Evolutionary conservation across 768 basidiomycete species (phyloP).

Genomic region (Termitomyces sp.): DNA sequence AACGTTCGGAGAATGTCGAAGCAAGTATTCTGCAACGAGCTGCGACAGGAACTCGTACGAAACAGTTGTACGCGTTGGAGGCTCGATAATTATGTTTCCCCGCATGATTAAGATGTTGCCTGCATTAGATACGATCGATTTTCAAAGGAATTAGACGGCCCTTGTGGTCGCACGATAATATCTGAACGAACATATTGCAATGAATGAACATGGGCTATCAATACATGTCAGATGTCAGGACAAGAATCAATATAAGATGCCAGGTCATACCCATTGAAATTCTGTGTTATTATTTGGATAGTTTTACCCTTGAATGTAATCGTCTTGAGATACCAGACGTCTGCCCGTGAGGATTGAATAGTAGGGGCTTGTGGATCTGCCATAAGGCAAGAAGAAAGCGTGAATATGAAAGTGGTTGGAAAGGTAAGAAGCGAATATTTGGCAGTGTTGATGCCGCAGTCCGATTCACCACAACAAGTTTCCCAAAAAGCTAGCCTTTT

Average conservation of each 20-base stretch:
- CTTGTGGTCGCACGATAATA: not conserved
- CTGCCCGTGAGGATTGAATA: slow-evolving; percentile 38
- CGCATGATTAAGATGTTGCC: slow-evolving; percentile 88
- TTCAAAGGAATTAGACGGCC: slow-evolving; percentile 1
- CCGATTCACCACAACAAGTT: not conserved
- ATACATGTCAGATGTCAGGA: slow-evolving; percentile 1
- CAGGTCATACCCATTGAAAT: slow-evolving; percentile 68
- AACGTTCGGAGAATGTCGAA: slow-evolving; percentile 49
- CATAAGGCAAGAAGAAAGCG: not conserved
- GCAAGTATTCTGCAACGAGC: slow-evolving; percentile 77
- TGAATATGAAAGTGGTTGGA: not conserved
- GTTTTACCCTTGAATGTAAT: slow-evolving; percentile 43
- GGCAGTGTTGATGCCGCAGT: not conserved
- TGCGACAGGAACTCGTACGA: slow-evolving; percentile 84
- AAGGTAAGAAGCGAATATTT: not conserved
- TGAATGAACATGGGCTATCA: slow-evolving; percentile 81
- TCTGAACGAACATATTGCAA: slow-evolving; percentile 69
- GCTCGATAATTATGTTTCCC: slow-evolving; percentile 71
- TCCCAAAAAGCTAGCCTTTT: too few relatives aligned
- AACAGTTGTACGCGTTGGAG: slow-evolving; percentile 58
- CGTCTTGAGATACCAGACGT: slow-evolving; percentile 77
- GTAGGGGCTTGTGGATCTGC: slow-evolving; percentile 18
- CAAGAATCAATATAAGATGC: not conserved
- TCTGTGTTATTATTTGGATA: slow-evolving; percentile 72
- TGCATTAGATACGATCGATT: slow-evolving; percentile 19